Evolutionary conservation across 495 filamentous ascomycete species (phyloP).

Genomic region (Lentithecium fluviatile): DNA sequence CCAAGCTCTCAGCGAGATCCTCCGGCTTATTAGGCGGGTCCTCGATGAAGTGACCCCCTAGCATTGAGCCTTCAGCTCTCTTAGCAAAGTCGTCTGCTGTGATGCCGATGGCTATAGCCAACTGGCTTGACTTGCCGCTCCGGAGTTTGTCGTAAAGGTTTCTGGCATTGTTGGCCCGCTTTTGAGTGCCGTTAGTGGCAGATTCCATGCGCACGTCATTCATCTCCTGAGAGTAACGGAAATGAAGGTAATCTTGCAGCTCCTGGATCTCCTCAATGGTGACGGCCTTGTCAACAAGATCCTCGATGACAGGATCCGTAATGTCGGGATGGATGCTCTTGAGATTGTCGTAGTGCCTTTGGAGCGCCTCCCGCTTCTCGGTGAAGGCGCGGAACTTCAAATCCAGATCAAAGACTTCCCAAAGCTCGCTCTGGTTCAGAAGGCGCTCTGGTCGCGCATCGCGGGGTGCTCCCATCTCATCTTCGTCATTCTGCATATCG

Average conservation of each 20-base stretch:
- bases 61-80: conserved; percentile 75
- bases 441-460: conserved; percentile 75
- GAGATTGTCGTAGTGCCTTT: conserved; percentile 72
- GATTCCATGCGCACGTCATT: conserved; percentile 63
- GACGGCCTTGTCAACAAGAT: conserved; percentile 69
- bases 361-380: conserved; percentile 82
- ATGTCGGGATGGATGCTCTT: conserved; percentile 52
- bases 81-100: conserved; percentile 81
- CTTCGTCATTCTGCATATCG: conserved; percentile 61
- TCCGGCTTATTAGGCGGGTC: conserved; percentile 74
- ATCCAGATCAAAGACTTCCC: conserved; percentile 91
- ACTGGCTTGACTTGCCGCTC: conserved; percentile 69
- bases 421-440: conserved; percentile 86
- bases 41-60: conserved; percentile 69
- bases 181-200: conserved; percentile 61
- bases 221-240: conserved; percentile 81
- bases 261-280: conserved; percentile 95
- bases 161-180: conserved; percentile 72
- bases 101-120: conserved; percentile 89
- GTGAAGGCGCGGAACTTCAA: conserved; percentile 87
- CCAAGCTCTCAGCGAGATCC: conserved; percentile 63
- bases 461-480: conserved; percentile 54
- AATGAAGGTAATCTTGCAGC: conserved; percentile 93
- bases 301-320: conserved; percentile 68
- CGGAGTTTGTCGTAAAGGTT: conserved; percentile 81